Evolutionary conservation across 768 basidiomycete genomes (phyloP), one percentile per base, ranked within the genome.

Genomic region (Tephrocybe sp.): DNA sequence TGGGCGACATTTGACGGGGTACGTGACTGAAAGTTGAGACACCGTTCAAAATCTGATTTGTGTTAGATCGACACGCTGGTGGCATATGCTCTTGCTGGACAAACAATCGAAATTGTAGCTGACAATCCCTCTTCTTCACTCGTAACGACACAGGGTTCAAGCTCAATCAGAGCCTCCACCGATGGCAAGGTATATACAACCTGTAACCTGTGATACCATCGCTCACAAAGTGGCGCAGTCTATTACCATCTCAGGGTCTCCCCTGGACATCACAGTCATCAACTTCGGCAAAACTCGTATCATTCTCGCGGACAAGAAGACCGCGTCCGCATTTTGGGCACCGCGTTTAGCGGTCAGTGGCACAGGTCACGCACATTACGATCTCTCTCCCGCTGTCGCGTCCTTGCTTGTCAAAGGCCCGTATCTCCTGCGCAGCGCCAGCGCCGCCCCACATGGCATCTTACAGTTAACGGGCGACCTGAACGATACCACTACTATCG

Each of bases 291-390:
- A 73, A 26, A 67, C 61, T 5, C 62, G 84, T 26, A 60, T 88
- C 44, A 71, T 86, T 21, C 77, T 77, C 52, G 76, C 76, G 7
- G 86, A 87, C 57, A 72, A 80, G n/a, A 64, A 67, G 43, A 78
- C 80, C 4, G 82, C 83, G 1, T 75, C 73, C 9, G 77, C 76
- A 4, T 80, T 85, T 65, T 88, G 82, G 76, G 75, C 78, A 1
- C 86, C 86, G 1, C 75, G 75, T 16, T 64, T 88, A 1, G 49
- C 58, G 1, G 56, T 32, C 28, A 55, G 40, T 15, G 56, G 56
- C 18, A 56, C 51, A 5, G 59, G 57, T 1, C 56, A 59, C 38
- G 55, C 44, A 2, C 64, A 59, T 38, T 70, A 70, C 47, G 65
- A 68, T 34, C 49, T 60, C 18, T 46, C 60, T 4, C 64, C 69